A percentile compares a stretch with the other conserved stretches of the same genome.
Evolutionary conservation across 257 asterid genomes (phyloP).

Genomic region (Capsicum pubescens): DNA sequence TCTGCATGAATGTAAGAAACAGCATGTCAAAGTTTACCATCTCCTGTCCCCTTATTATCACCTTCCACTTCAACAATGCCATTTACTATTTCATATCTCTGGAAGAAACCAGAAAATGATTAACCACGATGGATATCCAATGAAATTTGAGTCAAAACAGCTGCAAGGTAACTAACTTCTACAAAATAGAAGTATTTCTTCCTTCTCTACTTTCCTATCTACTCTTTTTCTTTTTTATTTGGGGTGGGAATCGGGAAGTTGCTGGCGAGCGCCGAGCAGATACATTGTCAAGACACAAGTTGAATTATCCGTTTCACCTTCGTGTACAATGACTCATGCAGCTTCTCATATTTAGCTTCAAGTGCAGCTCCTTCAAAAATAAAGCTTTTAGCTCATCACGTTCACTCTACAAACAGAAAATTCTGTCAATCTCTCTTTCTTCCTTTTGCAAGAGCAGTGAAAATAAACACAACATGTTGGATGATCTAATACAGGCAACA

Average conservation of each 20-base stretch:
- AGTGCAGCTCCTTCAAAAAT: constrained; percentile 75
- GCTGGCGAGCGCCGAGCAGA: background rate
- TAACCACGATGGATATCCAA: background rate
- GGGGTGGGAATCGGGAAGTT: constrained; percentile 1
- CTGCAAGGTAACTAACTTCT: constrained; percentile 19
- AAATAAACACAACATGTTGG: background rate
- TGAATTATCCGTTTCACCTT: constrained; percentile 43
- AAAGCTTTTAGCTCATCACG: constrained; percentile 70
- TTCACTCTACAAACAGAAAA: constrained; percentile 50
- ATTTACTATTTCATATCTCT: constrained; percentile 79
- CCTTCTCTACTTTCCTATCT: constrained; percentile 16
- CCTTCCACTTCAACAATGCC: constrained; percentile 81
- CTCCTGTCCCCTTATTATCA: background rate
- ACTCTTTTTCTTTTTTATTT: background rate
- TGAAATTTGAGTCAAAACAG: background rate
- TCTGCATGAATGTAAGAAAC: background rate
- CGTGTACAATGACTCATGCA: constrained; percentile 62
- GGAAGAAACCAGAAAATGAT: constrained; percentile 31
- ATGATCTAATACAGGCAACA: constrained; percentile 1
- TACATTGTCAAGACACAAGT: background rate
- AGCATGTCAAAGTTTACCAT: constrained; percentile 28
- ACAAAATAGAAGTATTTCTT: constrained; percentile 13
- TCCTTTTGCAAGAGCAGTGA: background rate
- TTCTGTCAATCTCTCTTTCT: background rate
- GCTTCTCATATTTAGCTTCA: constrained; percentile 82